Percentiles rank a stretch among this genome's conserved stretches.
These are phyloP conservation scores for Fraxinus baroniana DNA, from an alignment of 305 asterid species.

Conservation along the genomic window DNA sequence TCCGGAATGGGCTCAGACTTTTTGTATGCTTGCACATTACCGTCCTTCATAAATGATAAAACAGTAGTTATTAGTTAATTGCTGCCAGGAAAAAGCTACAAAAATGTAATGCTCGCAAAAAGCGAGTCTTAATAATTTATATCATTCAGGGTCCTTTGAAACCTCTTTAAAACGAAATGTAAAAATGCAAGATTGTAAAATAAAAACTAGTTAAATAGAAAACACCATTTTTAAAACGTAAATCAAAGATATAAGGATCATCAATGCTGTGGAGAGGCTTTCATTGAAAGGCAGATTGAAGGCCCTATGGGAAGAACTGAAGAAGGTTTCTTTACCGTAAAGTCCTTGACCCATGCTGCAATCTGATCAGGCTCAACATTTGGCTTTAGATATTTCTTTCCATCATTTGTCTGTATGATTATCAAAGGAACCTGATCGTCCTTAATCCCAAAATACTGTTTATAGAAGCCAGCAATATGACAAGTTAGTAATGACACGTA, in stretches of 20 bases:
- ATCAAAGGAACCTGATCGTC: conserved; percentile 83
- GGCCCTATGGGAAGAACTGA: background rate
- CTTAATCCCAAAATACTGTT: conserved; percentile 80
- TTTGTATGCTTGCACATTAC: conserved; percentile 48
- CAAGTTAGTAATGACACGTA: conserved; percentile 12
- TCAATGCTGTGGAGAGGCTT: conserved; percentile 16
- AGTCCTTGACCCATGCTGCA: conserved; percentile 76
- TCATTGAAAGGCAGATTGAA: background rate
- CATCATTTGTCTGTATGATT: conserved; percentile 62
- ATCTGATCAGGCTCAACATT: conserved; percentile 77
- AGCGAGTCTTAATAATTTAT: background rate
- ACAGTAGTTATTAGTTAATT: conserved; percentile 21
- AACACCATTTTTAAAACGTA: background rate
- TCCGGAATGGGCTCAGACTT: conserved; percentile 80
- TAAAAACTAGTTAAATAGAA: background rate
- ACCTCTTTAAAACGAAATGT: background rate
- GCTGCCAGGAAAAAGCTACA: background rate
- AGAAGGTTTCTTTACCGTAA: conserved; percentile 48
- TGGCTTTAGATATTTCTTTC: conserved; percentile 70
- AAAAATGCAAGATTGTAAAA: background rate
- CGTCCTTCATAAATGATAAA: conserved; percentile 49
- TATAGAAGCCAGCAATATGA: conserved; percentile 15
- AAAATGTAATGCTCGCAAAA: background rate
- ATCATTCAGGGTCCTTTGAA: background rate
- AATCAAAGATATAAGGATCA: conserved; percentile 15